Conservation (phyloP, 2,329 filamentous ascomycete species). For the Scedosporium dehoogii region DNA sequence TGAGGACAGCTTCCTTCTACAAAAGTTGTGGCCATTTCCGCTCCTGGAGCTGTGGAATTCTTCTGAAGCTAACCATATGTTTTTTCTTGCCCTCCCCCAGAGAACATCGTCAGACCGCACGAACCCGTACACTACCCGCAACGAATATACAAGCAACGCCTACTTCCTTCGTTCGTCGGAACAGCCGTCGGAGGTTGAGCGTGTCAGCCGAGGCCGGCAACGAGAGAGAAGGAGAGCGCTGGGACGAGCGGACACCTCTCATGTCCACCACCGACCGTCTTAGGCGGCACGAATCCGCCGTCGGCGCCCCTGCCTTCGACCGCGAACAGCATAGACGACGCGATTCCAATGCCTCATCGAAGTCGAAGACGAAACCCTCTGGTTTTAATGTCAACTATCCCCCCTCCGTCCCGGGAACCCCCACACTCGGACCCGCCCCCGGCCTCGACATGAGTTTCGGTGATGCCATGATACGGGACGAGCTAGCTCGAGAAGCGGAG, state of each 20-base stretch:
- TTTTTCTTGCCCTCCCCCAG: background rate
- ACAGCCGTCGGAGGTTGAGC: constrained; percentile 10
- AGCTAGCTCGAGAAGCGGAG: constrained; percentile 26
- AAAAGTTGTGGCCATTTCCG: background rate
- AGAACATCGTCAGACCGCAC: background rate
- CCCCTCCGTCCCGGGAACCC: constrained; percentile 56
- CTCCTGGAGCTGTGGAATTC: background rate
- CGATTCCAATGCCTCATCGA: constrained; percentile 42
- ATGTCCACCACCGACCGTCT: constrained; percentile 33
- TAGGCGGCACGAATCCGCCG: constrained; percentile 13
- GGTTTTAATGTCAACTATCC: constrained; percentile 54
- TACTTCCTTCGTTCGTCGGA: background rate
- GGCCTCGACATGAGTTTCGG: constrained; percentile 48
- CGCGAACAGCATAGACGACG: constrained; percentile 16
- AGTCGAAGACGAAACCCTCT: constrained; percentile 33
- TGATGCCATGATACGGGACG: constrained; percentile 63
- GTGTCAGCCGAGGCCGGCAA: constrained; percentile 24
- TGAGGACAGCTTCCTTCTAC: constrained; percentile 24
- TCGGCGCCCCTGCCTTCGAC: background rate
- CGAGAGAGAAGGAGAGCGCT: constrained; percentile 38
- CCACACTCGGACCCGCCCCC: constrained; percentile 37
- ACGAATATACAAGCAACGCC: background rate
- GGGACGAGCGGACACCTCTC: constrained; percentile 45
- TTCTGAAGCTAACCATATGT: background rate
- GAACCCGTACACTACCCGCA: background rate